phyloP scores from a whole-genome alignment of 2,329 filamentous ascomycete genomes.

The Cladosporium oxysporum region DNA sequence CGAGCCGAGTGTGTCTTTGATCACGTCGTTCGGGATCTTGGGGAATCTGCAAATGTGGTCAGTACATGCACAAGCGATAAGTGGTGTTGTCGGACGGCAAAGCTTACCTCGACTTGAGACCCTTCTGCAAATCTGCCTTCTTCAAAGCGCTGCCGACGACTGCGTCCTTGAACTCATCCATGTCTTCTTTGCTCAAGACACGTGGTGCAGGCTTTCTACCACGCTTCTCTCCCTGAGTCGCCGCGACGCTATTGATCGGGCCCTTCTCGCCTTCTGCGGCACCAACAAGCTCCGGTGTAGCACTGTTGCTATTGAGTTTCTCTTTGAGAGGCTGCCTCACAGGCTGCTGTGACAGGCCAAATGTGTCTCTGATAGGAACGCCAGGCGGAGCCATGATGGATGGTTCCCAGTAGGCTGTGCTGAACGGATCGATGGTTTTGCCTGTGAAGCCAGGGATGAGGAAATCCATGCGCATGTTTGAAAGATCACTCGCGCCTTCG shows the following conservation, averaged over 20 bases:
- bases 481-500: slow-evolving; percentile 36
- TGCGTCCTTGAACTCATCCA: slow-evolving; percentile 68
- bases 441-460: slow-evolving; percentile 33
- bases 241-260: slow-evolving; percentile 35
- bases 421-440: slow-evolving; percentile 80
- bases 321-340: slow-evolving; percentile 41
- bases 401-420: slow-evolving; percentile 72
- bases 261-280: slow-evolving; percentile 36
- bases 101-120: slow-evolving; percentile 68
- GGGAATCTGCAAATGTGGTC: slow-evolving; percentile 56
- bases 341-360: slow-evolving; percentile 10
- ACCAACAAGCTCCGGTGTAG: slow-evolving; percentile 31
- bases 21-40: slow-evolving; percentile 67
- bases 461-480: slow-evolving; percentile 34
- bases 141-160: slow-evolving; percentile 71
- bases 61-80: slow-evolving; percentile 10
- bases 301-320: slow-evolving; percentile 36
- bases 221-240: slow-evolving; percentile 33
- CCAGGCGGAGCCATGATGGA: slow-evolving; percentile 28
- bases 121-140: slow-evolving; percentile 73
- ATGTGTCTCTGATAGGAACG: slow-evolving; percentile 16
- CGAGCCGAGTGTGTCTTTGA: slow-evolving; percentile 68
- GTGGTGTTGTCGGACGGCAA: not conserved
- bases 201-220: slow-evolving; percentile 42
- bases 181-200: slow-evolving; percentile 59